Base-by-base conservation (phyloP, 169 alveolate species). In the Cryptosporidium sp. region DNA sequence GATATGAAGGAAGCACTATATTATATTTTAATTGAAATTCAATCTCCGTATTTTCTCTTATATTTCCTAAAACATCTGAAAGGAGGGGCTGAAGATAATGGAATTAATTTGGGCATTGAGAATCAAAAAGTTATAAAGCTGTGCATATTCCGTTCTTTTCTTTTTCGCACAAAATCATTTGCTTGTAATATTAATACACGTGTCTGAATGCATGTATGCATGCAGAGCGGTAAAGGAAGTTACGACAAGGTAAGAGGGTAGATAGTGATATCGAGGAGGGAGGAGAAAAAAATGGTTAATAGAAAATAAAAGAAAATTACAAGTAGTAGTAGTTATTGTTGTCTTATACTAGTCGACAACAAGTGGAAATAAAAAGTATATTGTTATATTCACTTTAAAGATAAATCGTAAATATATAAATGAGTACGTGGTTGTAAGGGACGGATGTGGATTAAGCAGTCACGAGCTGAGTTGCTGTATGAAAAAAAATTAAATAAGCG, bases 401-500 rank as follows among this genome's bases (percentile, higher is more conserved):
- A 26, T 21, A 26, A 55, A 26, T 21, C 21, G 29, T 55, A 55
- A 55, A 8, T 55, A 55, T 55, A 55, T 55, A 55, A 55, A 55
- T 21, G 67, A 55, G 67, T 55, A 55, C 21, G 67, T 55, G 67
- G 67, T 26, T 8, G 67, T n/a, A 3, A 55, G 14, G 67, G 67
- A n/a, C 7, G 37, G 37, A 8, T 41, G 67, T 21, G 37, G 67
- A 10, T 21, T 12, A n/a, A 26, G 67, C 31, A 55, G 21, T 21
- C 67, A 55, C 14, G 29, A 55, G 37, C 67, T 55, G 37, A 23
- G 10, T 55, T n/a, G 31, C 67, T 55, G 67, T 37, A 55, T 55
- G 67, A 35, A 55, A 41, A n/a, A 23, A 51, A 10, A 21, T 26
- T 55, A 26, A 55, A 55, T n/a, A 26, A 21, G 55, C 8, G 55